Evolutionary conservation across 768 basidiomycete genomes (phyloP), one percentile per base, ranked within the genome.

Genomic region (Tephrocybe rancida): DNA sequence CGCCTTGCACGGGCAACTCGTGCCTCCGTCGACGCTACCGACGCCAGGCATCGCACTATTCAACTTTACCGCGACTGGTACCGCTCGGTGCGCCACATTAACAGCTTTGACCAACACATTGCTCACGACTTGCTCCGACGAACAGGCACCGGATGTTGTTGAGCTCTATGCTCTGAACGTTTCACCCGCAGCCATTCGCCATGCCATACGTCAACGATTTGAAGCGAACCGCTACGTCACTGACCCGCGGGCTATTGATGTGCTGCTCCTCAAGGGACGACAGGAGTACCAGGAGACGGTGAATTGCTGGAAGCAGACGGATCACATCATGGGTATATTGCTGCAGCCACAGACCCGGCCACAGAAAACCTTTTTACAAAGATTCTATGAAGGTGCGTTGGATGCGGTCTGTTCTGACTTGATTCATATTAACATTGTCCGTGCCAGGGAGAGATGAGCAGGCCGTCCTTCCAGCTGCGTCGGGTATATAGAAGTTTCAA

Each of bases 231-330:
- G 87, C 49, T 77, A 89, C 62, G 85, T 97, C 34, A 84, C 86
- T 41, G 92, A 98, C 73, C 73, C 82, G 24, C 83, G 85, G 50
- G 84, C 89, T 21, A 84, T 98, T 67, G 94, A 99, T 68, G 74
- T 96, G 41, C 77, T 98, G 61, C 65, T 97, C 35, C 80, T 88
- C 65, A 98, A 98, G 78, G 79, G 83, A 48, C 77, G 85, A 58
- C 88, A 86, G 73, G 94, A 98, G 61, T 92, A 85, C 65, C 96
- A 98, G 77, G 96, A 98, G 78, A 88, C 88, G 48, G 78, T 97
- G 79, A 98, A 98, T 67, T 83, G 82, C 62, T 98, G 95, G 95
- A 95, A 95, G 66, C 89, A 91, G 75, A 81, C 77, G 38, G 88
- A 92, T 56, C 91, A 94, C 64, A 74, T 94, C 26, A 70, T 86